Conservation (phyloP, 31 red algal species). For the Asparagopsis taxiformis region DNA sequence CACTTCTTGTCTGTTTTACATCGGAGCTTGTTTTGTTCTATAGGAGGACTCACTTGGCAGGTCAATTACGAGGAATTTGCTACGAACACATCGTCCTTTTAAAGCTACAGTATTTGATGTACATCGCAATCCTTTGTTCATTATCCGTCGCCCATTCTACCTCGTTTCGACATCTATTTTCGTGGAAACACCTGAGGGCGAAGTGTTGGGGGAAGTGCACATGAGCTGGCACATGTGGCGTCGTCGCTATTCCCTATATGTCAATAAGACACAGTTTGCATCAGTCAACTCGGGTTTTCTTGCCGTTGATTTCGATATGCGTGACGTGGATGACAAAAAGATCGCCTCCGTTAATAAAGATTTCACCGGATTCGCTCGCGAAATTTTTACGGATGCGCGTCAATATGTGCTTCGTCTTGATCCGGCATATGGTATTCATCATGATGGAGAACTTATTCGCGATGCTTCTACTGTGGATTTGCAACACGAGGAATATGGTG, state of each 20-base stretch:
- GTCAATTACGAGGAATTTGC: conserved; percentile 65
- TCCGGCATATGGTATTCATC: conserved; percentile 39
- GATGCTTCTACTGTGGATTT: conserved; percentile 30
- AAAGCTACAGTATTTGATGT: conserved; percentile 90
- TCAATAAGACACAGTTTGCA: conserved; percentile 88
- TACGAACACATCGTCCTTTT: conserved; percentile 90
- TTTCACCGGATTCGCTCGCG: conserved; percentile 90
- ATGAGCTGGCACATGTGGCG: conserved; percentile 98
- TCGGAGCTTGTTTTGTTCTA: not conserved
- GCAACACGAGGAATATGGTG: conserved; percentile 12
- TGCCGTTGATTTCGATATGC: conserved; percentile 87
- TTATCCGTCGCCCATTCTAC: conserved; percentile 76
- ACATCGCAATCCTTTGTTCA: conserved; percentile 57
- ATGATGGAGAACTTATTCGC: conserved; percentile 35
- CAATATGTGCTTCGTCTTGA: conserved; percentile 95
- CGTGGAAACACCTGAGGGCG: conserved; percentile 74
- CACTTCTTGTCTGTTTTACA: not conserved
- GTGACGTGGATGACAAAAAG: conserved; percentile 43
- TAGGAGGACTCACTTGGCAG: conserved; percentile 71
- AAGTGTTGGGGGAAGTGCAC: conserved; percentile 75
- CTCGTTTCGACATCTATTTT: conserved; percentile 80
- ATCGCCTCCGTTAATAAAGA: conserved; percentile 93
- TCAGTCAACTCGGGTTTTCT: conserved; percentile 77
- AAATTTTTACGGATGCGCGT: conserved; percentile 94
- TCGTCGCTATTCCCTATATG: conserved; percentile 82